Conservation (phyloP, 345 rosid species). For the Aethionema arabicum region DNA sequence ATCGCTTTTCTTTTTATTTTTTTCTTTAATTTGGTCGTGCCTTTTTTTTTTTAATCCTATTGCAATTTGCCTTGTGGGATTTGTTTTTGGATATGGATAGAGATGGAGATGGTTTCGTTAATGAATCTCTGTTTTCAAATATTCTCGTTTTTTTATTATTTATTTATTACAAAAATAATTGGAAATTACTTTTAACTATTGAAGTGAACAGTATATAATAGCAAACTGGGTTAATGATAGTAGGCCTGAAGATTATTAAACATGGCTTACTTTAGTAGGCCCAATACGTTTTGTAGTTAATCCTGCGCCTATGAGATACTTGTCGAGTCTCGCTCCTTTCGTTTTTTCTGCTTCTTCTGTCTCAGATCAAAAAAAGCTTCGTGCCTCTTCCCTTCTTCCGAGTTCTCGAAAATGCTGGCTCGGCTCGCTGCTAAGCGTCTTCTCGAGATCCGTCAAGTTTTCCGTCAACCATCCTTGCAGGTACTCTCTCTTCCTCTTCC, state of each 20-base stretch:
- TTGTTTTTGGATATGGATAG: slow-evolving; percentile 27
- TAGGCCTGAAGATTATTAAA: background rate
- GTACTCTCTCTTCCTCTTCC: slow-evolving; percentile 34
- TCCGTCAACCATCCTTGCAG: slow-evolving; percentile 59
- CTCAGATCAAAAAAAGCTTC: slow-evolving; percentile 29
- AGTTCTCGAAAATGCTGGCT: slow-evolving; percentile 62
- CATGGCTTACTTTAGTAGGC: slow-evolving; percentile 7
- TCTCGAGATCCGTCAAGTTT: slow-evolving; percentile 76
- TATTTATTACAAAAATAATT: background rate
- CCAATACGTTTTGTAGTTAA: background rate
- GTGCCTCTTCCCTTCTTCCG: slow-evolving; percentile 25
- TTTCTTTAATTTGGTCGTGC: slow-evolving; percentile 1
- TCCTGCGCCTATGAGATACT: slow-evolving; percentile 26
- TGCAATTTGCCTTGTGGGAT: slow-evolving; percentile 24
- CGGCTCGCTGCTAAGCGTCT: slow-evolving; percentile 75
- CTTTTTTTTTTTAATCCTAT: slow-evolving; percentile 15
- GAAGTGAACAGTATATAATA: no score
- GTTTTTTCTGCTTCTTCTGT: slow-evolving; percentile 5
- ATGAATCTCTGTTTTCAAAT: slow-evolving; percentile 21
- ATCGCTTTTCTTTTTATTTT: slow-evolving; percentile 6
- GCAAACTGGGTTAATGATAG: background rate
- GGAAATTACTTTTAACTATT: no score
- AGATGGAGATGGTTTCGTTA: slow-evolving; percentile 28
- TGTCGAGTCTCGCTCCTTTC: slow-evolving; percentile 5
- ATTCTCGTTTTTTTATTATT: background rate